phyloP scores from a whole-genome alignment of 306 rosid species.

The Cercis canadensis region DNA sequence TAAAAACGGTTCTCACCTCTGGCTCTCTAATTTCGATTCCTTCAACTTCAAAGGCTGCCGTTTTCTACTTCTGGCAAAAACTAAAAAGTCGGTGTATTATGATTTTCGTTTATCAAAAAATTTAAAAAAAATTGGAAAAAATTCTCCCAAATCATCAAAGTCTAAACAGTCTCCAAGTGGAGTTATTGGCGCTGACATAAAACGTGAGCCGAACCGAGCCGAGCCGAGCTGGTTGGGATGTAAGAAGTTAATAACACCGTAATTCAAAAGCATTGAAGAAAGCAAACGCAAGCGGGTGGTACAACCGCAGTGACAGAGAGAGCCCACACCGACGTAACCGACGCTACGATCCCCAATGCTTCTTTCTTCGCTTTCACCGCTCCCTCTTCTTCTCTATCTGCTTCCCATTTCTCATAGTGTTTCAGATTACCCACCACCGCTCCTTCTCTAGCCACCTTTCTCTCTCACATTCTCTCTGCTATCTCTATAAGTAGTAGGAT shows the following conservation, averaged over 20 bases:
- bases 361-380: slow-evolving; percentile 18
- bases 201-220: not conserved
- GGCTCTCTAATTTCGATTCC: too few relatives aligned
- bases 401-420: slow-evolving; percentile 1
- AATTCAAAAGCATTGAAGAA: not conserved
- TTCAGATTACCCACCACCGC: slow-evolving; percentile 19
- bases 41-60: too few relatives aligned
- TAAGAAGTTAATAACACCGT: not conserved
- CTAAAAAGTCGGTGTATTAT: too few relatives aligned
- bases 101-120: too few relatives aligned
- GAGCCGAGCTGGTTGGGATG: not conserved
- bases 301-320: slow-evolving; percentile 30
- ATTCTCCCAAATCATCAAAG: too few relatives aligned
- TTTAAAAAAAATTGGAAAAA: too few relatives aligned
- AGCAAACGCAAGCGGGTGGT: slow-evolving; percentile 5
- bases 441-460: not conserved
- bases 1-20: too few relatives aligned
- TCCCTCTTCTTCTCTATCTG: not conserved
- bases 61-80: too few relatives aligned
- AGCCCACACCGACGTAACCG: slow-evolving; percentile 33
- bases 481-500: not conserved
- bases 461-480: slow-evolving; percentile 12
- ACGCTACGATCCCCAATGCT: slow-evolving; percentile 14
- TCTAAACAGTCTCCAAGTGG: not conserved
- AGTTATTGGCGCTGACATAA: not conserved